Conservation (phyloP, 352 stramenopile genomes). For the Phytopythium delawarense region DNA sequence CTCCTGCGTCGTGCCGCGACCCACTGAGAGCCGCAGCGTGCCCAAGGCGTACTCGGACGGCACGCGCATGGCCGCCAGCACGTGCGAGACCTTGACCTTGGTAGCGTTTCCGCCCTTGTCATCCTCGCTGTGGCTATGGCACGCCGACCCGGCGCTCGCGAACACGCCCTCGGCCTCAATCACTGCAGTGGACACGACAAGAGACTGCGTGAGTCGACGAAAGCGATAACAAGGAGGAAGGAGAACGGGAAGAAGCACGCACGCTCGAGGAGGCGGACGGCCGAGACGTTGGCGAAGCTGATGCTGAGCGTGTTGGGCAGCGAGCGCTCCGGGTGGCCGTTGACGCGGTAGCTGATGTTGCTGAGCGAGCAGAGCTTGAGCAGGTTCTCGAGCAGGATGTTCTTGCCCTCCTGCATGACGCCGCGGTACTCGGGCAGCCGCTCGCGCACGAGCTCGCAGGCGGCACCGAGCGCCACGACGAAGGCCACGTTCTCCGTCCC, state of each 20-base stretch:
- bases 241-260: constrained; percentile 8
- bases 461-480: constrained; percentile 91
- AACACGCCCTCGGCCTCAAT: constrained; percentile 86
- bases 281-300: constrained; percentile 85
- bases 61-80: constrained; percentile 93
- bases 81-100: constrained; percentile 75
- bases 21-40: constrained; percentile 94
- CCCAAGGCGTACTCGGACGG: constrained; percentile 84
- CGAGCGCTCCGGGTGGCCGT: constrained; percentile 76
- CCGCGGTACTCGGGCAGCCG: constrained; percentile 66
- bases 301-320: constrained; percentile 98
- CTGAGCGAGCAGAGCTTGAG: constrained; percentile 36
- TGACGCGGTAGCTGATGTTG: constrained; percentile 65
- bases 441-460: constrained; percentile 64
- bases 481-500: constrained; percentile 97
- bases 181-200: constrained; percentile 18
- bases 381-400: constrained; percentile 46
- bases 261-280: constrained; percentile 81
- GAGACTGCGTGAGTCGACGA: neutral
- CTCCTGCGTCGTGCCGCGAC: constrained; percentile 82
- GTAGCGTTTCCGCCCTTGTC: constrained; percentile 10
- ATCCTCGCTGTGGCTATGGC: constrained; percentile 77
- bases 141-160: constrained; percentile 92
- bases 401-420: constrained; percentile 64
- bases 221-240: neutral